Evolutionary conservation across 1,284 basidiomycete genomes (phyloP).

Genomic region (Boletus semigastroideus): DNA sequence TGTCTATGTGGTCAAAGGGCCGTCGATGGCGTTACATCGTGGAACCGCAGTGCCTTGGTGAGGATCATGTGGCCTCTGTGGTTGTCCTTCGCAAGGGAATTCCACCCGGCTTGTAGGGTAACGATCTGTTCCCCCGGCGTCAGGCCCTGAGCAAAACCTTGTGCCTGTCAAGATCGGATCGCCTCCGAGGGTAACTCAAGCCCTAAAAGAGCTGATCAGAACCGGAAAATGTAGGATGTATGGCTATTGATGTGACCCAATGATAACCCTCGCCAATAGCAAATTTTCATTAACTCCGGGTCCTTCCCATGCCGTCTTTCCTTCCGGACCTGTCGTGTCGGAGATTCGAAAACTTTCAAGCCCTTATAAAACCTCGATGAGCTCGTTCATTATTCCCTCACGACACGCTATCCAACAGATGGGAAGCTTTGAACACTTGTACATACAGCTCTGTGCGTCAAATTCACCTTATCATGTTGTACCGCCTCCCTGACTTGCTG

Average conservation of each 20-base stretch:
- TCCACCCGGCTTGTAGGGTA: too few species aligned
- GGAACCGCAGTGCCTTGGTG: too few species aligned
- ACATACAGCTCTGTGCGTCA: conserved; percentile 31
- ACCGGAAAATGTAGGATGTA: neutral
- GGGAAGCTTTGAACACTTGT: conserved; percentile 34
- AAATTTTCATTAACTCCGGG: conserved; percentile 16
- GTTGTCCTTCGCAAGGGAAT: too few species aligned
- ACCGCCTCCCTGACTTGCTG: conserved; percentile 7
- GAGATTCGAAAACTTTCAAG: conserved; percentile 25
- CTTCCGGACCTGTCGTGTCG: conserved; percentile 25
- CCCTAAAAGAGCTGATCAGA: conserved; percentile 2
- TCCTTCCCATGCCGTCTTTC: conserved; percentile 17
- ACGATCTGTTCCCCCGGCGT: too few species aligned
- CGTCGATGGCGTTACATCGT: too few species aligned
- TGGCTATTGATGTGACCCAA: too few species aligned
- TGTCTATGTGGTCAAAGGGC: too few species aligned
- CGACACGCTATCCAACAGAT: conserved; percentile 33
- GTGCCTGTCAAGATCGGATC: neutral
- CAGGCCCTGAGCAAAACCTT: neutral
- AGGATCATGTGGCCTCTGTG: too few species aligned
- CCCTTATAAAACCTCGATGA: conserved; percentile 25
- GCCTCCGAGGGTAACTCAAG: neutral
- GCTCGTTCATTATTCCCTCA: conserved; percentile 9
- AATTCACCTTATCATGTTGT: neutral
- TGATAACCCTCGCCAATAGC: conserved; percentile 20